These are phyloP conservation scores for Boletus patriciae DNA, from an alignment of 768 basidiomycete genomes.

Conservation along the genomic window DNA sequence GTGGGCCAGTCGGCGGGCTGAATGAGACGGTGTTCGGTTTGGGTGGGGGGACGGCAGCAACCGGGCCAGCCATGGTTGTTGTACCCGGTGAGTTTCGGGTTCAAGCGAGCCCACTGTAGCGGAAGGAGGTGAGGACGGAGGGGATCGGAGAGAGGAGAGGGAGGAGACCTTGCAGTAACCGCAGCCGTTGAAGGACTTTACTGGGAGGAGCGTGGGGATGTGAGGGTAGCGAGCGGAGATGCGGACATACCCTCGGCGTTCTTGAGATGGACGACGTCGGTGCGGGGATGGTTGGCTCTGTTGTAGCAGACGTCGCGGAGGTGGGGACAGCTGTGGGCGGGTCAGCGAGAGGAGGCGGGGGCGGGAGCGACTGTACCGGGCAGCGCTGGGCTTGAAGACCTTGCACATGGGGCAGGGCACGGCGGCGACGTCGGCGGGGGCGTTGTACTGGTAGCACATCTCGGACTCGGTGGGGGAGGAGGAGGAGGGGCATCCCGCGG, in stretches of 20 bases:
- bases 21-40: conserved; percentile 60
- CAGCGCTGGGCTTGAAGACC: conserved; percentile 62
- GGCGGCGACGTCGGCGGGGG: conserved; percentile 62
- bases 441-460: conserved; percentile 76
- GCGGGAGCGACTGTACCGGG: conserved; percentile 45
- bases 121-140: conserved; percentile 27
- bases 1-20: conserved; percentile 78
- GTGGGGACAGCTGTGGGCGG: conserved; percentile 66
- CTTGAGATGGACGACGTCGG: conserved; percentile 76
- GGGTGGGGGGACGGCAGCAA: conserved; percentile 76
- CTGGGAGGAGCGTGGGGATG: conserved; percentile 38
- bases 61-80: conserved; percentile 85
- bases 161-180: conserved; percentile 81
- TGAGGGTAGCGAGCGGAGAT: background rate
- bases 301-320: conserved; percentile 74
- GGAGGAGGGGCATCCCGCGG: conserved; percentile 15
- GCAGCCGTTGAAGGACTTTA: conserved; percentile 81
- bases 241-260: conserved; percentile 76
- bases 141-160: conserved; percentile 17
- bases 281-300: conserved; percentile 67
- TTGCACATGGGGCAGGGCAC: conserved; percentile 82
- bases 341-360: conserved; percentile 17
- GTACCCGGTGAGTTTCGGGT: conserved; percentile 56
- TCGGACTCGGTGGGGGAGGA: conserved; percentile 22
- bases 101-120: conserved; percentile 67